These are phyloP conservation scores for Albugo candida DNA, from an alignment of 352 stramenopile species.

Conservation along the genomic window DNA sequence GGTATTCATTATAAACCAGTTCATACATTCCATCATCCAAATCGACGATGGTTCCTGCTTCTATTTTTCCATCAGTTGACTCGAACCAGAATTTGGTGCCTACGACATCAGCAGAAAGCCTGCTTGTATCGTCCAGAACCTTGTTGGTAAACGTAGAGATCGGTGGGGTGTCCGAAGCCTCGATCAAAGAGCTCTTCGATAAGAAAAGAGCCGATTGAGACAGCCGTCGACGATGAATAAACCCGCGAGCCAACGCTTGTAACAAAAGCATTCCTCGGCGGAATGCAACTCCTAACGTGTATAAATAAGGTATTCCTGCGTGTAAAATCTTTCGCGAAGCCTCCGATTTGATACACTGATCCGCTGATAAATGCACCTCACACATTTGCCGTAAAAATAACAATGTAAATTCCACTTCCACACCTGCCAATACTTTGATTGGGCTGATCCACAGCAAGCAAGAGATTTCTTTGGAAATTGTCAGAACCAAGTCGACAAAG, in stretches of 20 bases:
- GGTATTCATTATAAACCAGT: background rate
- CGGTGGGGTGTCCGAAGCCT: too few species aligned
- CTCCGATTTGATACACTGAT: slow-evolving; percentile 26
- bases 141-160: background rate
- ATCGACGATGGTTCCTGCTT: background rate
- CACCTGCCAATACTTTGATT: slow-evolving; percentile 59
- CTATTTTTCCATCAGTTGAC: slow-evolving; percentile 21
- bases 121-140: background rate
- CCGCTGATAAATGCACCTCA: slow-evolving; percentile 26
- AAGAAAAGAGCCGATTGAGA: slow-evolving; percentile 5
- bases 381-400: slow-evolving; percentile 60
- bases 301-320: slow-evolving; percentile 49
- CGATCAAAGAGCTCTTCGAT: background rate
- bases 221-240: slow-evolving; percentile 22
- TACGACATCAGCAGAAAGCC: slow-evolving; percentile 4
- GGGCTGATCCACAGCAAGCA: slow-evolving; percentile 60
- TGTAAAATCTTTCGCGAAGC: slow-evolving; percentile 28
- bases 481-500: slow-evolving; percentile 35
- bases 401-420: slow-evolving; percentile 39
- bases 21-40: slow-evolving; percentile 2
- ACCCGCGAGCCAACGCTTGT: slow-evolving; percentile 45
- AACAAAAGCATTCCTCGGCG: slow-evolving; percentile 40
- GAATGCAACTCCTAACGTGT: slow-evolving; percentile 55
- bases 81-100: slow-evolving; percentile 49
- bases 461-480: slow-evolving; percentile 24